These are phyloP conservation scores for Colletotrichum noveboracense DNA, from an alignment of 2,329 filamentous ascomycete species.

Conservation along the genomic window DNA sequence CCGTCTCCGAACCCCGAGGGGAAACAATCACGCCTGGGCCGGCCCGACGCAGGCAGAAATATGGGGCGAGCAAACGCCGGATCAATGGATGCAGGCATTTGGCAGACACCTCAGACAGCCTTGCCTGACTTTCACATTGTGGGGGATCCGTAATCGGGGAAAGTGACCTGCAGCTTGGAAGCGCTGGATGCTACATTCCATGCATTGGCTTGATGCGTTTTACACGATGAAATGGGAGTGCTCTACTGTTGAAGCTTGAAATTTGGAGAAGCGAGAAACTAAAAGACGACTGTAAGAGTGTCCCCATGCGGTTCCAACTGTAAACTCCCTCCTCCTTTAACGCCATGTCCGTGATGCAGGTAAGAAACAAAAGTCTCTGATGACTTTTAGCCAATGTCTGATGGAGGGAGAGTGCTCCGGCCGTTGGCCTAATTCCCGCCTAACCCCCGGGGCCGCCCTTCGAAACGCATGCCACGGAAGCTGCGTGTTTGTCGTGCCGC, in stretches of 20 bases:
- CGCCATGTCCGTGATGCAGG: slow-evolving; percentile 12
- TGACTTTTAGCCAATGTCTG: not conserved
- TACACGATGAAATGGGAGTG: not conserved
- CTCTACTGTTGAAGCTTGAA: not conserved
- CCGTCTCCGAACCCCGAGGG: slow-evolving; percentile 14
- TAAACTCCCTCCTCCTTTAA: not conserved
- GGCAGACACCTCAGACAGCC: not conserved
- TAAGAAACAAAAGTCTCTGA: not conserved
- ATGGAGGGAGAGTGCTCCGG: not conserved
- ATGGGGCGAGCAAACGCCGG: not conserved
- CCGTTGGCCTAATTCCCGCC: not conserved
- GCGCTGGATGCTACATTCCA: not conserved
- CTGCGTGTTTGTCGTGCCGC: not conserved
- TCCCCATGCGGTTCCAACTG: not conserved
- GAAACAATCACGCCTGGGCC: not conserved
- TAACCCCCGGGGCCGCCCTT: not conserved
- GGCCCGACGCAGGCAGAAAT: slow-evolving; percentile 1
- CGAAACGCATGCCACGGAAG: not conserved
- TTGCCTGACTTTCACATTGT: not conserved
- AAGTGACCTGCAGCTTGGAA: not conserved
- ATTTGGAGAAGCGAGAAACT: not conserved
- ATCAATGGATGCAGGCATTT: not conserved
- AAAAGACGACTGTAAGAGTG: not conserved
- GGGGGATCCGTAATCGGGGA: not conserved
- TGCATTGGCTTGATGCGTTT: not conserved